Evolutionary conservation across 2,329 filamentous ascomycete species (phyloP).

Genomic region (Amphichorda felina): DNA sequence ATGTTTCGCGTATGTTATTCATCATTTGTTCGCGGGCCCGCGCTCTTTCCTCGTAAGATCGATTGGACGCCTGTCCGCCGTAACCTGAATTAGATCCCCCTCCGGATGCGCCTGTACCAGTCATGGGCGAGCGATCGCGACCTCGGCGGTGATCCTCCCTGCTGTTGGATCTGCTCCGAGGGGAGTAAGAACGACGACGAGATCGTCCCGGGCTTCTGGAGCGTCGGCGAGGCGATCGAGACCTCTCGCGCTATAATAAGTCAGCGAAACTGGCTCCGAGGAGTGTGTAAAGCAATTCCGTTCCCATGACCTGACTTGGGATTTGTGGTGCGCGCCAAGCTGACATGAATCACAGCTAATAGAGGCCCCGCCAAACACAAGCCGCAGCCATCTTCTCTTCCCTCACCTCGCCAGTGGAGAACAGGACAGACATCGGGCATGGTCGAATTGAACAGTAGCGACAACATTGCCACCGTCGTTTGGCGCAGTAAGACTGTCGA

Average conservation of each 20-base stretch:
- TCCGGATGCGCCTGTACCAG: conserved; percentile 54
- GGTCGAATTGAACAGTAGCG: no score
- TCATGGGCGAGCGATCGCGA: conserved; percentile 77
- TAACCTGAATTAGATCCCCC: conserved; percentile 60
- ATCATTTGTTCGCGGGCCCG: conserved; percentile 91
- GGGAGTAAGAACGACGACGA: conserved; percentile 67
- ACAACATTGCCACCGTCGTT: background rate
- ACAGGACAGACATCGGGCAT: no score
- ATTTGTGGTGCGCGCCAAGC: no score
- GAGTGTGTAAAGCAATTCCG: no score
- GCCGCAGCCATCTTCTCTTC: no score
- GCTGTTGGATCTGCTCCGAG: conserved; percentile 64
- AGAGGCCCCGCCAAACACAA: no score
- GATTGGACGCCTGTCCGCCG: conserved; percentile 48
- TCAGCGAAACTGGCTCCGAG: no score
- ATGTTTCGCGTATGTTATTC: conserved; percentile 84
- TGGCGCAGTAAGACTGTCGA: conserved; percentile 2
- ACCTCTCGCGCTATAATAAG: conserved; percentile 63
- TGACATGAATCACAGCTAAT: no score
- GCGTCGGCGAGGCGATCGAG: conserved; percentile 67
- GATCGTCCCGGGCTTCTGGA: conserved; percentile 71
- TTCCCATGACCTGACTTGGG: no score
- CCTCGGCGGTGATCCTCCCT: conserved; percentile 66
- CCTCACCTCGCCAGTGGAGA: no score
- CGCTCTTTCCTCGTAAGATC: conserved; percentile 74